A percentile compares a stretch with the other conserved stretches of the same genome.
phyloP scores from a whole-genome alignment of 2,329 filamentous ascomycete genomes.

The Fulvia fulva region DNA sequence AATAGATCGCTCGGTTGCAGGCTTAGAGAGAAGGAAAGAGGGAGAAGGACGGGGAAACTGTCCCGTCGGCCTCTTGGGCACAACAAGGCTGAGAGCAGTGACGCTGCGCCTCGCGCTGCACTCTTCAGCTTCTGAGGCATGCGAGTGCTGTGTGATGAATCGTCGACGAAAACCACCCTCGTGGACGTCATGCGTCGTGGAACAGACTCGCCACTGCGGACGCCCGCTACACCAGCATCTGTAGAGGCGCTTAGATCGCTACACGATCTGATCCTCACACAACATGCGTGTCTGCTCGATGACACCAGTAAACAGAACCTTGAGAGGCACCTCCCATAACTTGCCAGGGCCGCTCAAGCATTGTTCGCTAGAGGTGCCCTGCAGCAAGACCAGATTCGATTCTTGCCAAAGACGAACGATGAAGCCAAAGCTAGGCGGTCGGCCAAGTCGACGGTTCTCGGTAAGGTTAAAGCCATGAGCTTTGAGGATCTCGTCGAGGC shows the following conservation, averaged over 20 bases:
- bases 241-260: conserved; percentile 18
- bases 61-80: too few relatives aligned
- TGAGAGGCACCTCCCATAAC: conserved; percentile 26
- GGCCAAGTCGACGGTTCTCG: conserved; percentile 24
- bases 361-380: conserved; percentile 26
- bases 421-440: conserved; percentile 27
- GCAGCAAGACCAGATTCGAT: conserved; percentile 28
- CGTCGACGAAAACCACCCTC: background rate
- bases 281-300: conserved; percentile 23
- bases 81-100: too few relatives aligned
- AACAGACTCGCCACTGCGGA: conserved; percentile 6
- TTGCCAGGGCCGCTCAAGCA: conserved; percentile 25
- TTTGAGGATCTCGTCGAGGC: conserved; percentile 25
- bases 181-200: background rate
- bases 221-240: conserved; percentile 30
- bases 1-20: too few relatives aligned
- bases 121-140: too few relatives aligned
- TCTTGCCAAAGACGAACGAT: conserved; percentile 30
- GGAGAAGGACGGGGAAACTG: too few relatives aligned
- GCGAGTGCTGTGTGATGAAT: too few relatives aligned
- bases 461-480: conserved; percentile 26
- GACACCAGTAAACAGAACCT: conserved; percentile 24
- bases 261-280: conserved; percentile 23
- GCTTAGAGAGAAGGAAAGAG: too few relatives aligned
- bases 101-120: too few relatives aligned